phyloP scores from a whole-genome alignment of 257 asterid species.

The Oldenlandia corymbosa region DNA sequence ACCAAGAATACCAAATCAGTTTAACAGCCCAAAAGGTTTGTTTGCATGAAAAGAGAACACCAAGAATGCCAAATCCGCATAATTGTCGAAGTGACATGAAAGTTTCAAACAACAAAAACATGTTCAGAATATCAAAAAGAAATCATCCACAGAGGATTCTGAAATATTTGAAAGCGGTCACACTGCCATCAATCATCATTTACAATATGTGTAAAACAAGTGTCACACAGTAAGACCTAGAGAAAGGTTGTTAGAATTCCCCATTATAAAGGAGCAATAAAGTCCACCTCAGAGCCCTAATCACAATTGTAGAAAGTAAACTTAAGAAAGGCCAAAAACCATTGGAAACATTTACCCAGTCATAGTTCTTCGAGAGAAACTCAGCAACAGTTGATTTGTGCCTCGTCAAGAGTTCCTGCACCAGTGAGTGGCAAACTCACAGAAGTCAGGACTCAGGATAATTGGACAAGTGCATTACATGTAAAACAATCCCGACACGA shows the following conservation, averaged over 20 bases:
- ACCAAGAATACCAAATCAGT: neutral
- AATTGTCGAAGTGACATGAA: too few relatives aligned
- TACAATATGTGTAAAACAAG: neutral
- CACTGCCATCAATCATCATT: neutral
- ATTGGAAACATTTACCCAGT: slow-evolving; percentile 62
- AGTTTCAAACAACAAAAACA: too few relatives aligned
- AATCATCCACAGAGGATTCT: neutral
- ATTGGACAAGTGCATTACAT: neutral
- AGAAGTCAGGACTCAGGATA: neutral
- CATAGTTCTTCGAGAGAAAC: slow-evolving; percentile 83
- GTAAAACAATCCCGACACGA: neutral
- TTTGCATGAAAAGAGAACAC: neutral
- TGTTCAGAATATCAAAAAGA: neutral
- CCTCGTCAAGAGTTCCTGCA: slow-evolving; percentile 92
- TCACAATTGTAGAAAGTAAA: neutral
- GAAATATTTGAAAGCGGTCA: neutral
- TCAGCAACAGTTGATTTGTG: slow-evolving; percentile 95
- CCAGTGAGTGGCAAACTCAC: slow-evolving; percentile 8
- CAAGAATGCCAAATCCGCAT: neutral
- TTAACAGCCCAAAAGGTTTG: neutral
- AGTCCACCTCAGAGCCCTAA: too few relatives aligned
- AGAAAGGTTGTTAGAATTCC: neutral
- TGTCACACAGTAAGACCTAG: neutral
- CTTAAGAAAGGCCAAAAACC: neutral
- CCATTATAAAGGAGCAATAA: too few relatives aligned